Evolutionary conservation across 805 yeast species (phyloP).

Genomic region (Yamadazyma insecticola): DNA sequence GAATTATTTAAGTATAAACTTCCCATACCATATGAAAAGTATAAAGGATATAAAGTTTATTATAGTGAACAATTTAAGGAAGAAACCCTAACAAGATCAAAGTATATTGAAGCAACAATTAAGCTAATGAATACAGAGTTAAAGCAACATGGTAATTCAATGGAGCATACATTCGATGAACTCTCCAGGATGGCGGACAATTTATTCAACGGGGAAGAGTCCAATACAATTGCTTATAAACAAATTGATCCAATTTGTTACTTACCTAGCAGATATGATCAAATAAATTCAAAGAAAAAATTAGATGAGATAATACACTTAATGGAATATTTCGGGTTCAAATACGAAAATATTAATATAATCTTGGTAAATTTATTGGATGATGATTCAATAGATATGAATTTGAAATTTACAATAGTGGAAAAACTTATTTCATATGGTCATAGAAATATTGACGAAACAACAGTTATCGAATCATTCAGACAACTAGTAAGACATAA

Average conservation of each 20-base stretch:
- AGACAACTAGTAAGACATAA: background rate
- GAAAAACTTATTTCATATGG: too few relatives aligned
- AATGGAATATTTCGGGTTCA: slow-evolving; percentile 6
- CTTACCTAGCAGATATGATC: background rate
- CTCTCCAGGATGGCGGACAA: slow-evolving; percentile 5
- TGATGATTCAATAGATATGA: too few relatives aligned
- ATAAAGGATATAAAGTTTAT: too few relatives aligned
- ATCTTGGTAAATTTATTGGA: slow-evolving; percentile 1
- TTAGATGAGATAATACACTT: slow-evolving; percentile 2
- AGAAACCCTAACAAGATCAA: too few relatives aligned
- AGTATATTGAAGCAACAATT: too few relatives aligned
- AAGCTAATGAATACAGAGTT: too few relatives aligned
- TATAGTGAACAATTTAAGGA: too few relatives aligned
- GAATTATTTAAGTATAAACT: slow-evolving; percentile 3
- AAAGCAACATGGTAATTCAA: too few relatives aligned
- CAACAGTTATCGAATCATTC: too few relatives aligned
- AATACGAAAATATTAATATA: slow-evolving; percentile 1
- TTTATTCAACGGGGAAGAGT: background rate
- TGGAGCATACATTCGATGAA: too few relatives aligned
- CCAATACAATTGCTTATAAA: background rate
- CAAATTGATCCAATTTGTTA: background rate
- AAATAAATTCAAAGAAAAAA: slow-evolving; percentile 1
- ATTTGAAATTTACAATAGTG: too few relatives aligned
- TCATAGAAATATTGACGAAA: too few relatives aligned
- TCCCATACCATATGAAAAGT: slow-evolving; percentile 1